Percentiles rank a stretch among this genome's conserved stretches.
phyloP scores from a whole-genome alignment of 768 basidiomycete species.

The Guyanaporus albipodus region DNA sequence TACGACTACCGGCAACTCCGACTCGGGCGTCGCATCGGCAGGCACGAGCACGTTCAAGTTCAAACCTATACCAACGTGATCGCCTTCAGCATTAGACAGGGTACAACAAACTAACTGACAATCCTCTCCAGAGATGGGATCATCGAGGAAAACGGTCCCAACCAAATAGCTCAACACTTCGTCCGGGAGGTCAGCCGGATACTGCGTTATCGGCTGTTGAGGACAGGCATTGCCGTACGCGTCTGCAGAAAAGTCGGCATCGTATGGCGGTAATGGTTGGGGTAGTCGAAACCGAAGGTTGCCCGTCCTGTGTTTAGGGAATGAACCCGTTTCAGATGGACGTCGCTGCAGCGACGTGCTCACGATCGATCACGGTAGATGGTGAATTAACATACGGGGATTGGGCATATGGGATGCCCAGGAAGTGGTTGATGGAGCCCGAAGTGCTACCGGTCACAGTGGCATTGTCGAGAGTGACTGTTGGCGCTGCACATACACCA shows the following conservation, averaged over 20 bases:
- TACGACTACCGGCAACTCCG: slow-evolving; percentile 51
- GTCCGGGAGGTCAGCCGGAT: slow-evolving; percentile 11
- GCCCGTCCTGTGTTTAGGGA: too few relatives aligned
- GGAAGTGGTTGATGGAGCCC: slow-evolving; percentile 28
- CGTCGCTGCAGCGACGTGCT: too few relatives aligned
- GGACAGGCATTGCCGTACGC: slow-evolving; percentile 7
- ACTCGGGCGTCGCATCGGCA: slow-evolving; percentile 33
- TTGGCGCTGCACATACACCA: slow-evolving; percentile 20
- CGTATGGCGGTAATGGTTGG: slow-evolving; percentile 3
- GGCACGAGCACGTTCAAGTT: slow-evolving; percentile 53
- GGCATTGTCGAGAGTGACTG: slow-evolving; percentile 27
- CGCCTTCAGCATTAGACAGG: not conserved
- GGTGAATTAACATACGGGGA: slow-evolving; percentile 37
- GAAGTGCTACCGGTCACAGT: slow-evolving; percentile 25
- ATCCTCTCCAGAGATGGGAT: slow-evolving; percentile 37
- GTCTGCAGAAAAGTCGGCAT: slow-evolving; percentile 3
- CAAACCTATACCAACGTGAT: slow-evolving; percentile 34
- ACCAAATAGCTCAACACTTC: slow-evolving; percentile 18
- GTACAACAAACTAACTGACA: slow-evolving; percentile 42
- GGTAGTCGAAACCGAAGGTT: slow-evolving; percentile 33
- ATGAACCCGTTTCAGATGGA: too few relatives aligned
- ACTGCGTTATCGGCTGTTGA: slow-evolving; percentile 4
- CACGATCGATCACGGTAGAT: too few relatives aligned
- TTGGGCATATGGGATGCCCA: slow-evolving; percentile 41
- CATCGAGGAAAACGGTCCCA: slow-evolving; percentile 30